Base-by-base conservation (phyloP, 1,284 basidiomycete genomes). In the Moesziomyces parantarcticus region DNA sequence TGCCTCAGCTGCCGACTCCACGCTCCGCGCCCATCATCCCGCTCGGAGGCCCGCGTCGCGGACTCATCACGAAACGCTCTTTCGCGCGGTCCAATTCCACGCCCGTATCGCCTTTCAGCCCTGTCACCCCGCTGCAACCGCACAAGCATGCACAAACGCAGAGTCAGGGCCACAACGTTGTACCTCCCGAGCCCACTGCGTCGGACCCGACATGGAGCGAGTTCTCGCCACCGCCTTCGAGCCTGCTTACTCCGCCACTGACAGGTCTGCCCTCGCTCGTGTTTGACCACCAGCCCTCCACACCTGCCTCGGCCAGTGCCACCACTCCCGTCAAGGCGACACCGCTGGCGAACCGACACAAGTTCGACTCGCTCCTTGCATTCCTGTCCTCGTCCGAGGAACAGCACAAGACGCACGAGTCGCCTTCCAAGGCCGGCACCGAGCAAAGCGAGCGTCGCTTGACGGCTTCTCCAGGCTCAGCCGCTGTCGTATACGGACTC, bases 351-450 rank as follows among this genome's bases (percentile, higher is more conserved):
- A 39, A 16, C 11, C 36, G 36, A 16, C 36, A 39, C 36, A 60
- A 60, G n/a, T 66, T 66, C 22, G 58, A 60, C 7, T 43, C 40
- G 14, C 41, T 66, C n/a, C 50, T 60, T 11, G 49, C 57, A n/a
- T 66, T 43, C 3, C 45, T 66, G 16, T 65, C 62, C 1, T 44
- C 55, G 36, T 39, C 36, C 36, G 36, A 39, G 36, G 36, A 11
- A 9, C 29, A 32, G 16, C 36, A 39, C 36, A 14, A 11, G 16
- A 39, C 36, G 36, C 13, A 46, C 41, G 36, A 22, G 13, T 42
- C 45, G 51, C n/a, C 36, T 1, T 16, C 36, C 7, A 39, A 39
- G 6, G 7, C 36, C 18, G 49, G 36, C 7, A 41, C 23, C 16
- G 22, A 20, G 8, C 6, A 14, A 26, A 25, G 7, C 25, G 26